phyloP scores from a whole-genome alignment of 2,329 filamentous ascomycete species.

The Aspergillus sp. region DNA sequence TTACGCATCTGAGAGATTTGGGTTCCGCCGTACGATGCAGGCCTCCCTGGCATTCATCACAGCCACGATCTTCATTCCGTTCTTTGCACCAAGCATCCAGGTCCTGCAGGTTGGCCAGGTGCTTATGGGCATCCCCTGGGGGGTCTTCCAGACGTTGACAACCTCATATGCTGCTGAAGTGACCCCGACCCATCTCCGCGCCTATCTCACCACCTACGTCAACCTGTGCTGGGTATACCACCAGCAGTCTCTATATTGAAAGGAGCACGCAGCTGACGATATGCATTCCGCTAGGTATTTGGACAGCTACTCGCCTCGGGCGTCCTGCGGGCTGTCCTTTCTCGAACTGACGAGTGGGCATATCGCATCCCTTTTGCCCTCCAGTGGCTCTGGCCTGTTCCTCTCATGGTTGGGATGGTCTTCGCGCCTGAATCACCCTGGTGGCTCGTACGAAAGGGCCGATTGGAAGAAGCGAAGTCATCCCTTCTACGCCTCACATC shows the following conservation, averaged over 20 bases:
- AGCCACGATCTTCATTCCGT: slow-evolving; percentile 54
- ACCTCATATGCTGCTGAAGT: slow-evolving; percentile 65
- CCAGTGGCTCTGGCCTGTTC: slow-evolving; percentile 61
- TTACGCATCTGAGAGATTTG: too few relatives aligned
- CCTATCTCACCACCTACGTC: slow-evolving; percentile 49
- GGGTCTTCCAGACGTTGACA: slow-evolving; percentile 65
- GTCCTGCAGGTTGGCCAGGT: slow-evolving; percentile 56
- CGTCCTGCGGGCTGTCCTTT: slow-evolving; percentile 28
- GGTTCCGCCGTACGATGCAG: too few relatives aligned
- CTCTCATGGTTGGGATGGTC: slow-evolving; percentile 54
- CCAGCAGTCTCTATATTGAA: slow-evolving; percentile 16
- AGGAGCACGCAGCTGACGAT: too few relatives aligned
- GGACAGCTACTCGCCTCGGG: slow-evolving; percentile 45
- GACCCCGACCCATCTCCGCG: slow-evolving; percentile 58
- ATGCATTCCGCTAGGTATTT: slow-evolving; percentile 33
- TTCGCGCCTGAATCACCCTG: slow-evolving; percentile 52
- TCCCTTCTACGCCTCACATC: slow-evolving; percentile 53
- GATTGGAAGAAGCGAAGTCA: slow-evolving; percentile 45
- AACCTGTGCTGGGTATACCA: slow-evolving; percentile 61
- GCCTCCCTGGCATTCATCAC: slow-evolving; percentile 41
- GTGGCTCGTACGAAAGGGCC: slow-evolving; percentile 56
- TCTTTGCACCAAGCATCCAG: slow-evolving; percentile 45
- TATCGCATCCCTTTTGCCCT: slow-evolving; percentile 54
- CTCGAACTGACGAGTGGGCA: slow-evolving; percentile 32
- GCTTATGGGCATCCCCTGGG: slow-evolving; percentile 64